These are phyloP conservation scores for Nicotiana paniculata DNA, from an alignment of 257 asterid species.

Conservation along the genomic window DNA sequence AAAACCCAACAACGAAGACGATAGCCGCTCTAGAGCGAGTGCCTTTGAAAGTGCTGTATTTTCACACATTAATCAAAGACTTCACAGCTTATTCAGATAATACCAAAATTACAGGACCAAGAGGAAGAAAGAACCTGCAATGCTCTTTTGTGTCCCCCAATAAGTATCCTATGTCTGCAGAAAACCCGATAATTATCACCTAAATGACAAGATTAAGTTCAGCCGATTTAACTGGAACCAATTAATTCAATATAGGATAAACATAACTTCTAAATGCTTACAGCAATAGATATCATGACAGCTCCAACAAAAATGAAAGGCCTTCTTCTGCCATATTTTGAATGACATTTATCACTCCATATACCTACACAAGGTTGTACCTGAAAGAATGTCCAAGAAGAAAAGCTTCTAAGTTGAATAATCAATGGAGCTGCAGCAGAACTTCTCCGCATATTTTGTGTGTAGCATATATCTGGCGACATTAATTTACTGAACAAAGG, in stretches of 20 bases:
- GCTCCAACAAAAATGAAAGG: slow-evolving; percentile 84
- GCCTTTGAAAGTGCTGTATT: slow-evolving; percentile 92
- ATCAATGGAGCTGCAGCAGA: background rate
- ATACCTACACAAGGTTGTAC: slow-evolving; percentile 99
- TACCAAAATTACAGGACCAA: slow-evolving; percentile 14
- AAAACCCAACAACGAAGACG: slow-evolving; percentile 83
- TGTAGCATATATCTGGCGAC: background rate
- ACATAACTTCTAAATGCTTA: slow-evolving; percentile 35
- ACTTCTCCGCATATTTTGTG: background rate
- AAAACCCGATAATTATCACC: slow-evolving; percentile 93
- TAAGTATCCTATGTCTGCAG: slow-evolving; percentile 97
- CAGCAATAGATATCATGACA: slow-evolving; percentile 78
- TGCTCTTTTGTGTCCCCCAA: slow-evolving; percentile 95
- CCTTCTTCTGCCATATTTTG: slow-evolving; percentile 87
- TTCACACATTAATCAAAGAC: slow-evolving; percentile 25
- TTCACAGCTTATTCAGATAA: slow-evolving; percentile 1
- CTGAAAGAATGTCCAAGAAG: slow-evolving; percentile 34
- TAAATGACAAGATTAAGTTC: slow-evolving; percentile 38
- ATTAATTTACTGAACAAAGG: background rate
- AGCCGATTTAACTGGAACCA: slow-evolving; percentile 24
- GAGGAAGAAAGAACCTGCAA: slow-evolving; percentile 69
- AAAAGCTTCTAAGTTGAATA: background rate
- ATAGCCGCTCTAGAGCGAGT: slow-evolving; percentile 96
- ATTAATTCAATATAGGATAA: slow-evolving; percentile 7
- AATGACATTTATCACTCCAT: slow-evolving; percentile 93